These are phyloP conservation scores for Quercus bicolor DNA, from an alignment of 306 rosid species.

Conservation along the genomic window DNA sequence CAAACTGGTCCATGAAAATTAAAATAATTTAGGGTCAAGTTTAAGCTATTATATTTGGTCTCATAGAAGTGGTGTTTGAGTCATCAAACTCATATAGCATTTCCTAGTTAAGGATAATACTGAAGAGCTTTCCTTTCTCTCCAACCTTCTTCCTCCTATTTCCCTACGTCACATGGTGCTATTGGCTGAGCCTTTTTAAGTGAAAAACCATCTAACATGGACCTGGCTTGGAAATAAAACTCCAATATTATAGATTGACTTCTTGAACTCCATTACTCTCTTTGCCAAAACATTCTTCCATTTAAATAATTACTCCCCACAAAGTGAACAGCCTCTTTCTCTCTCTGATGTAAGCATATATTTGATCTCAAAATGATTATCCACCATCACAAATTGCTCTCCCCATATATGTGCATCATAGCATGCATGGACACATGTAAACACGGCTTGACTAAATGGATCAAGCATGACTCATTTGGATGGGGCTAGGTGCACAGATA, in stretches of 20 bases:
- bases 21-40: constrained; percentile 5
- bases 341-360: constrained; percentile 57
- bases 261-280: constrained; percentile 34
- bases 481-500: too few species aligned
- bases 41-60: constrained; percentile 18
- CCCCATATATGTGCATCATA: constrained; percentile 24
- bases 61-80: constrained; percentile 51
- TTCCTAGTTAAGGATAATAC: constrained; percentile 16
- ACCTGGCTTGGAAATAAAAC: constrained; percentile 30
- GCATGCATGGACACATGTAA: constrained; percentile 17
- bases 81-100: constrained; percentile 44
- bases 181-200: background rate
- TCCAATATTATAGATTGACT: constrained; percentile 45
- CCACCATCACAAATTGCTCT: constrained; percentile 56
- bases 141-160: constrained; percentile 2
- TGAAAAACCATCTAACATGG: constrained; percentile 24
- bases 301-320: constrained; percentile 52
- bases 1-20: constrained; percentile 20
- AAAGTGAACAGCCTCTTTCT: constrained; percentile 32
- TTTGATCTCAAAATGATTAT: constrained; percentile 54
- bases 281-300: constrained; percentile 46
- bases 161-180: constrained; percentile 26
- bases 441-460: background rate
- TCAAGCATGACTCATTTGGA: too few species aligned
- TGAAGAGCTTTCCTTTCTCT: constrained; percentile 13